Base-by-base conservation (phyloP, 2,329 filamentous ascomycete genomes). In the Pseudocercospora vitis region DNA sequence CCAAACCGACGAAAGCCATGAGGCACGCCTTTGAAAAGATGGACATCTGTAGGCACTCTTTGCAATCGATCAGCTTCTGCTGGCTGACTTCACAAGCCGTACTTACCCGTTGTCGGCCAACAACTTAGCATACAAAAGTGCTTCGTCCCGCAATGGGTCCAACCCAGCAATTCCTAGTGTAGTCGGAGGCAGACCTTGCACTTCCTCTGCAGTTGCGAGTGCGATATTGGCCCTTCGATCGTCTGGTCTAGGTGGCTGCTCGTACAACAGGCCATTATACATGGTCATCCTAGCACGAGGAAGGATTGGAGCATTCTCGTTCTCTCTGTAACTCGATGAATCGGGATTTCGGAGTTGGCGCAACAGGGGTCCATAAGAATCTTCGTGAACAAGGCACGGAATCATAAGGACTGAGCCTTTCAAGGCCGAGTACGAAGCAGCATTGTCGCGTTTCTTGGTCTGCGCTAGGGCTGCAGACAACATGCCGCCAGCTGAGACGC, bases 371-470 rank as follows among this genome's bases (percentile, higher is more conserved):
- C 53, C 66, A 50, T 76, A 75, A 4, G 68, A 71, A 0, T 65
- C 60, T 1, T 57, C 54, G 29, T 68, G 60, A 0, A 75, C 71
- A n/a, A 81, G 40, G 3, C 70, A 73, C 0, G 79, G 78, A 8
- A 81, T 80, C 70, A 78, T 76, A 2, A 81, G 61, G 0, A 81
- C 68, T 56, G 82, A 80, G 0, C 81, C 81, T 0, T 74, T 73
- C 12, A 48, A 81, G 67, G 1, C 66, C 58, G 48, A 59, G 71
- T 53, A 31, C 53, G 61, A 37, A 56, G 65, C 12, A 66, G 53
- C 0, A 60, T 60, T 0, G 60, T 33, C 14, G 63, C 65, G 0
- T 71, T 62, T 33, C 73, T 69, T 59, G 77, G 74, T 33, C 74
- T 70, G 58, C 0, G 68, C 61, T n/a, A 80, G 59, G 4, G 71